Conservation (phyloP, 2,329 filamentous ascomycete species). For the Aspergillus ustus region DNA sequence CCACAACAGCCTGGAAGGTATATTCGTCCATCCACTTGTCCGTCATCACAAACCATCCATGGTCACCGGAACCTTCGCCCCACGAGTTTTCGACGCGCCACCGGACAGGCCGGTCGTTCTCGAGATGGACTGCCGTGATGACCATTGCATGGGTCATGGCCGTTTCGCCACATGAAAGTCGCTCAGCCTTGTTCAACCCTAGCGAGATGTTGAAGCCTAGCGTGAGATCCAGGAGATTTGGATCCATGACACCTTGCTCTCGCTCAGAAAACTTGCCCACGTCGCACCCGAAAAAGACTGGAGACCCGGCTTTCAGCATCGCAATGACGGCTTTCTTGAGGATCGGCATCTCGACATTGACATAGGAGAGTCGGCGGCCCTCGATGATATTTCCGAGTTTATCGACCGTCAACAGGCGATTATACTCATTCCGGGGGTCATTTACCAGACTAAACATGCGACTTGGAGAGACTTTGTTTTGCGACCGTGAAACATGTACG, state of each 20-base stretch:
- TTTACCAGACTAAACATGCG: slow-evolving; percentile 77
- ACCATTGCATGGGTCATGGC: slow-evolving; percentile 95
- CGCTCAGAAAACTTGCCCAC: slow-evolving; percentile 81
- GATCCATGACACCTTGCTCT: slow-evolving; percentile 76
- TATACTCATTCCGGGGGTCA: slow-evolving; percentile 78
- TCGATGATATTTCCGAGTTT: slow-evolving; percentile 82
- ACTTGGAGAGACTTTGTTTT: slow-evolving; percentile 2
- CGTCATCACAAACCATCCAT: slow-evolving; percentile 89
- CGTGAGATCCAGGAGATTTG: slow-evolving; percentile 75
- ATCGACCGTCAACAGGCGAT: slow-evolving; percentile 74
- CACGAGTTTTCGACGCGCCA: slow-evolving; percentile 91
- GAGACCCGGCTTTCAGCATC: slow-evolving; percentile 77
- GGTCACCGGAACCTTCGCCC: slow-evolving; percentile 70
- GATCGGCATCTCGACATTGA: slow-evolving; percentile 76
- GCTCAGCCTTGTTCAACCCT: slow-evolving; percentile 74
- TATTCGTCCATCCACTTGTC: slow-evolving; percentile 81
- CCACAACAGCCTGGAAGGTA: slow-evolving; percentile 84
- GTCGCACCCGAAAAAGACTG: slow-evolving; percentile 87
- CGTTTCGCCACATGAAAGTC: slow-evolving; percentile 74
- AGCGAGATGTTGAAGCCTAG: slow-evolving; percentile 80
- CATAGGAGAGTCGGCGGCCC: slow-evolving; percentile 75
- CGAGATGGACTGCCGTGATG: slow-evolving; percentile 80
- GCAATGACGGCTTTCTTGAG: slow-evolving; percentile 75
- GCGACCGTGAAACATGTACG: slow-evolving; percentile 30
- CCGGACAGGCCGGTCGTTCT: slow-evolving; percentile 68